Conservation (phyloP, 371 early-diverging fungal genomes). For the Smittium mucronatum region DNA sequence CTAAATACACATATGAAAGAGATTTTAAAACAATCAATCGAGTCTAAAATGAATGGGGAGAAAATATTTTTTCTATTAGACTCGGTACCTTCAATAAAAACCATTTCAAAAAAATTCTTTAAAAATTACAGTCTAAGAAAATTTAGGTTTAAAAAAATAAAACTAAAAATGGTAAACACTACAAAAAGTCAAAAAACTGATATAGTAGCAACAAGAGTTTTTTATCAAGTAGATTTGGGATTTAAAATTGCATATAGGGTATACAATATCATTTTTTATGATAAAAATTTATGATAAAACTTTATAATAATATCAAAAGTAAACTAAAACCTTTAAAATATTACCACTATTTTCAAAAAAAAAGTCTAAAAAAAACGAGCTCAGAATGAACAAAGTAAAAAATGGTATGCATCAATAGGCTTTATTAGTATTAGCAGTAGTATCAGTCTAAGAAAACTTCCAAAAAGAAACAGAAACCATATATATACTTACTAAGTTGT, state of each 20-base stretch:
- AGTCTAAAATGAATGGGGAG: neutral
- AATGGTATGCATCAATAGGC: neutral
- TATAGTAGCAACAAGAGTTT: neutral
- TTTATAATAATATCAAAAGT: neutral
- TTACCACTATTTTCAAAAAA: neutral
- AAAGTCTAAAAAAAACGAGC: neutral
- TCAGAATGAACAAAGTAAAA: neutral
- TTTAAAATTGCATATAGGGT: neutral
- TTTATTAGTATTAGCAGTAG: neutral
- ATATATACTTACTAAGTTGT: neutral
- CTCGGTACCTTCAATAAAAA: neutral
- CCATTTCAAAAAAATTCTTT: neutral
- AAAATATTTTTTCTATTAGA: neutral
- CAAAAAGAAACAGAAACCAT: neutral
- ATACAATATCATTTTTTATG: neutral
- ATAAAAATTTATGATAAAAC: neutral
- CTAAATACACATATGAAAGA: neutral
- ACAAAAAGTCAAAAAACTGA: neutral
- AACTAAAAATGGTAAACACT: neutral
- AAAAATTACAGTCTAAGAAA: neutral
- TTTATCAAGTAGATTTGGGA: neutral
- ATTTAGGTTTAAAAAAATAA: neutral
- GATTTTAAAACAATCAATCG: neutral
- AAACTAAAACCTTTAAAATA: neutral
- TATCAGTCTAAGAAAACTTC: neutral